Conservation (phyloP, 1,139 yeast genomes). For the Candida smagusa region DNA sequence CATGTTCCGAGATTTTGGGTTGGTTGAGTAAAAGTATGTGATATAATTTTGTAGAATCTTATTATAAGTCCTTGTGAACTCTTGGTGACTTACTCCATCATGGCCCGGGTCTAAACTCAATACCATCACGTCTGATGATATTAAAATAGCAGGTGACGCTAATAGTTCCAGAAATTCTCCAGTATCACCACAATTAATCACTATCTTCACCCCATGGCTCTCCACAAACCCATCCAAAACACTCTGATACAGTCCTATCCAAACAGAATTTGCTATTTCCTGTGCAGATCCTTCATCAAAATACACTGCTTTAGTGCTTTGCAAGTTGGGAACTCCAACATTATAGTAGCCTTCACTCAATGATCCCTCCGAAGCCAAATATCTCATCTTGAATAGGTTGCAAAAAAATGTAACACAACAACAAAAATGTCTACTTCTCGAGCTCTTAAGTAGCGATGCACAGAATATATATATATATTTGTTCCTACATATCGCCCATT, state of each 20-base stretch:
- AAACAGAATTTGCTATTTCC: constrained; percentile 32
- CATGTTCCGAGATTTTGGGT: constrained; percentile 25
- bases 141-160: constrained; percentile 17
- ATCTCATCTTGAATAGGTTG: background rate
- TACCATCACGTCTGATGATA: constrained; percentile 40
- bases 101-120: constrained; percentile 38
- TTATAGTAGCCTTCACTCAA: too few species aligned
- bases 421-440: too few species aligned
- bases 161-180: constrained; percentile 26
- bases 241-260: constrained; percentile 26
- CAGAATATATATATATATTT: constrained; percentile 1
- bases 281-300: constrained; percentile 19
- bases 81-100: constrained; percentile 8
- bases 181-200: constrained; percentile 42
- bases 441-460: background rate
- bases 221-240: constrained; percentile 18
- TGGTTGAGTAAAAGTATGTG: constrained; percentile 34
- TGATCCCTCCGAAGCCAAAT: constrained; percentile 3
- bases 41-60: constrained; percentile 39
- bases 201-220: constrained; percentile 32
- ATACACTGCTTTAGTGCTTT: too few species aligned
- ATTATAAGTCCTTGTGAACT: constrained; percentile 29
- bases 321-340: too few species aligned
- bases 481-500: background rate
- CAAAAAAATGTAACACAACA: too few species aligned